phyloP scores from a whole-genome alignment of 495 filamentous ascomycete species.

The Trypethelium eluteriae region DNA sequence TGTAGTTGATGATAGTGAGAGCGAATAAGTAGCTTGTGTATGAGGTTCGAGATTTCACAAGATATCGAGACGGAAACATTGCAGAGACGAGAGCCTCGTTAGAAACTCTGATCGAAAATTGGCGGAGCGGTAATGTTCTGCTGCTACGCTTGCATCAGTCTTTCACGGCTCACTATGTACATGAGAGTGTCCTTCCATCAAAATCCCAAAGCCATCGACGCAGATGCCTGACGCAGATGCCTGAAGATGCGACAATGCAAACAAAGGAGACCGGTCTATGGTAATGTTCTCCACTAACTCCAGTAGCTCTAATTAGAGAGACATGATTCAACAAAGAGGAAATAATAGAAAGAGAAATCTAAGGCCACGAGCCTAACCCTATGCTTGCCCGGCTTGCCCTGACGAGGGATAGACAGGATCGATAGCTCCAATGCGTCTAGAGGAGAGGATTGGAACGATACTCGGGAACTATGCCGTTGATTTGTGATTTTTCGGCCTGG shows the following conservation, averaged over 20 bases:
- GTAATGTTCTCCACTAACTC: not conserved
- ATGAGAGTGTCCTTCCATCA: not conserved
- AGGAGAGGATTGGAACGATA: slow-evolving; percentile 58
- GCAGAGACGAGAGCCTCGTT: no score
- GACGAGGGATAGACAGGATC: not conserved
- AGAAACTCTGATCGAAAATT: not conserved
- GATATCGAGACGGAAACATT: no score
- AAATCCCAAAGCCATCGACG: not conserved
- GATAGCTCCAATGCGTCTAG: slow-evolving; percentile 28
- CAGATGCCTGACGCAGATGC: not conserved
- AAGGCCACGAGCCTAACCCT: not conserved
- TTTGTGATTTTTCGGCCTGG: slow-evolving; percentile 37
- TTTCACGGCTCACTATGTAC: not conserved
- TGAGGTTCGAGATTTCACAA: not conserved
- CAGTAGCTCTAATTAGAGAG: not conserved
- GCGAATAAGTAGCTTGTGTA: not conserved
- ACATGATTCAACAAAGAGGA: not conserved
- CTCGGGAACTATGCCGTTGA: slow-evolving; percentile 48
- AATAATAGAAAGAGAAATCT: not conserved
- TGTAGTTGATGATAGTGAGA: slow-evolving; percentile 14
- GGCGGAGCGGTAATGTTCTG: not conserved
- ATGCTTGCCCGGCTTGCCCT: not conserved
- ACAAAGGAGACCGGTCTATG: not conserved
- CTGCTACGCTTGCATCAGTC: not conserved
- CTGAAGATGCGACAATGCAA: not conserved